A percentile compares a stretch with the other conserved stretches of the same genome.
Conservation (phyloP, 2,329 filamentous ascomycete genomes). For the Epichloe gansuensis region DNA sequence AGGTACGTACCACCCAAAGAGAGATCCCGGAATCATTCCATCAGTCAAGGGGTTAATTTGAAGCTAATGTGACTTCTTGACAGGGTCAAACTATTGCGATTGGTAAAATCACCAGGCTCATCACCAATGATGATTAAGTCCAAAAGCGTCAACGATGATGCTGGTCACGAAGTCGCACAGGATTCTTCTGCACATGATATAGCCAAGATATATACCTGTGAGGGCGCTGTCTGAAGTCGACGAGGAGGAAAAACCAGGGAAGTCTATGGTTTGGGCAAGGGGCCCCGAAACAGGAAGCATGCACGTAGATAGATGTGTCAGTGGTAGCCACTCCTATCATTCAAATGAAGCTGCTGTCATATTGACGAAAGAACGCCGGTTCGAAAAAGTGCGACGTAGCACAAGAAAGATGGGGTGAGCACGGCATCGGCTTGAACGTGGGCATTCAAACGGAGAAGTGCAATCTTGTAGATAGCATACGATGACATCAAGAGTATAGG, state of each 20-base stretch:
- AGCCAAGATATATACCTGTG: background rate
- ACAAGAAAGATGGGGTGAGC: background rate
- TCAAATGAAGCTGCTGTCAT: background rate
- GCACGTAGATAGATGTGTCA: background rate
- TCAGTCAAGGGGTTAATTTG: background rate
- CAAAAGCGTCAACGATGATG: background rate
- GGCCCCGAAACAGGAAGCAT: background rate
- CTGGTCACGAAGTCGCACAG: background rate
- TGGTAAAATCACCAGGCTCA: constrained; percentile 93
- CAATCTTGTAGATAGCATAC: background rate
- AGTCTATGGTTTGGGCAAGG: background rate
- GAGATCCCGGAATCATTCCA: background rate
- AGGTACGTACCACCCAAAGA: constrained; percentile 40
- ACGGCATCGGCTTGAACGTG: background rate
- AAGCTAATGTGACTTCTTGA: background rate
- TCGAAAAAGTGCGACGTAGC: background rate
- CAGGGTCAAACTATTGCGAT: constrained; percentile 98
- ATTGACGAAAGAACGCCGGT: constrained; percentile 1
- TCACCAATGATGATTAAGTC: constrained; percentile 23
- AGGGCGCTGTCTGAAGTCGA: background rate
- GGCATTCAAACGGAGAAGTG: background rate
- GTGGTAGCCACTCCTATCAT: background rate
- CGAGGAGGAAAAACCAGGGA: background rate
- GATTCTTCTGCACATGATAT: background rate
- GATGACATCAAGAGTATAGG: background rate